A percentile compares a stretch with the other conserved stretches of the same genome.
Evolutionary conservation across 805 yeast genomes (phyloP).

Genomic region (Teunomyces gatunensis): DNA sequence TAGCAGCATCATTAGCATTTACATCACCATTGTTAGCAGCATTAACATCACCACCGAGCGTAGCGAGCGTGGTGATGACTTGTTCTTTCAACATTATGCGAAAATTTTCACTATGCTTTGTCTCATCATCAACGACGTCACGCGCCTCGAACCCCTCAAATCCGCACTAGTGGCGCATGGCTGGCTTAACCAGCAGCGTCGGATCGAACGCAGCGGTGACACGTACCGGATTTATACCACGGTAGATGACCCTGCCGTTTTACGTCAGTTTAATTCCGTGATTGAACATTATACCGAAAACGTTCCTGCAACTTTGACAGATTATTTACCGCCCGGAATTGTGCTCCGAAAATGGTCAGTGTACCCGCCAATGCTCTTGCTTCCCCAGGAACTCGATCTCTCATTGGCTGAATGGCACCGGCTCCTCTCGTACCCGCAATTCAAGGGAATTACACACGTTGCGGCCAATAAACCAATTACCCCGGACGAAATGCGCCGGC

Average conservation of each 20-base stretch:
- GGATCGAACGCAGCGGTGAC: slow-evolving; percentile 12
- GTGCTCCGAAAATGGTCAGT: slow-evolving; percentile 57
- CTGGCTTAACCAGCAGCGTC: slow-evolving; percentile 15
- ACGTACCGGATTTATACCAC: slow-evolving; percentile 14
- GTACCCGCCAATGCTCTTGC: slow-evolving; percentile 66
- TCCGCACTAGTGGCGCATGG: slow-evolving; percentile 13
- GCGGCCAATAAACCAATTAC: slow-evolving; percentile 72
- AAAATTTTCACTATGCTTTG: slow-evolving; percentile 2
- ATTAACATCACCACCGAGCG: too few relatives aligned
- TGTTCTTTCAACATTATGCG: too few relatives aligned
- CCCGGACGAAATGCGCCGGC: slow-evolving; percentile 61
- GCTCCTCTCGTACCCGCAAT: slow-evolving; percentile 9
- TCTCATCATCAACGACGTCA: slow-evolving; percentile 9
- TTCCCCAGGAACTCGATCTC: slow-evolving; percentile 28
- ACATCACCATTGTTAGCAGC: too few relatives aligned
- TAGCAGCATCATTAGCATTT: too few relatives aligned
- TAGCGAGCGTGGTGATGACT: too few relatives aligned
- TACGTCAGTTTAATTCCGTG: not conserved
- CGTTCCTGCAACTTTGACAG: too few relatives aligned
- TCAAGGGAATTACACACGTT: slow-evolving; percentile 47
- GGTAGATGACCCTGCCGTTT: not conserved
- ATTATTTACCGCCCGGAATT: not conserved
- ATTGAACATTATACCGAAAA: too few relatives aligned
- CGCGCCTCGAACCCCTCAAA: slow-evolving; percentile 19
- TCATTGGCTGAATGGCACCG: slow-evolving; percentile 10